Conservation (phyloP, 2,329 filamentous ascomycete genomes). For the Torrubiellomyces zombiae region DNA sequence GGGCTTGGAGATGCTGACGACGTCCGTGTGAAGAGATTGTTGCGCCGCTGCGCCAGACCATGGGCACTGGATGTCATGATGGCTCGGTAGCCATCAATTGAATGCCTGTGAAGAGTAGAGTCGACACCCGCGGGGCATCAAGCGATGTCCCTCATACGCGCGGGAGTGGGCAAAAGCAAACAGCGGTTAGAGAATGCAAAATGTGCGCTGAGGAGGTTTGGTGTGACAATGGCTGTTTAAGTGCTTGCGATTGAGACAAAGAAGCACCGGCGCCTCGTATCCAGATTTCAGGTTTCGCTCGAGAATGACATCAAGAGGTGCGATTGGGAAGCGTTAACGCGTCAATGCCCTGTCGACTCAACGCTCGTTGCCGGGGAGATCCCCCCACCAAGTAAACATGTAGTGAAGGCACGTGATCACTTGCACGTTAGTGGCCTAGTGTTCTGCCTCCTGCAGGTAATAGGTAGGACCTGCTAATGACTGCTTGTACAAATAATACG, state of each 20-base stretch:
- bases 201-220: too few relatives aligned
- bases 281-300: slow-evolving; percentile 9
- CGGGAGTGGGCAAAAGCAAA: slow-evolving; percentile 13
- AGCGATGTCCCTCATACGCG: slow-evolving; percentile 4
- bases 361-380: slow-evolving; percentile 12
- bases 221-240: too few relatives aligned
- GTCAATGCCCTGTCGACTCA: slow-evolving; percentile 2
- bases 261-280: slow-evolving; percentile 9
- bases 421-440: too few relatives aligned
- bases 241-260: too few relatives aligned
- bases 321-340: slow-evolving; percentile 1
- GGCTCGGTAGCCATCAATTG: too few relatives aligned
- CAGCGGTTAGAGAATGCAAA: too few relatives aligned
- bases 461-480: too few relatives aligned
- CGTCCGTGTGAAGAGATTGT: slow-evolving; percentile 62
- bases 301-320: slow-evolving; percentile 10
- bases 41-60: slow-evolving; percentile 48
- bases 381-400: slow-evolving; percentile 14
- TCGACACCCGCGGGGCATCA: too few relatives aligned
- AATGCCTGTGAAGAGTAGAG: too few relatives aligned
- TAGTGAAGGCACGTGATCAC: too few relatives aligned
- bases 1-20: slow-evolving; percentile 49
- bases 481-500: too few relatives aligned
- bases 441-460: too few relatives aligned
- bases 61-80: slow-evolving; percentile 20